Conservation (phyloP, 1,139 yeast genomes). For the Pichia sp. region DNA sequence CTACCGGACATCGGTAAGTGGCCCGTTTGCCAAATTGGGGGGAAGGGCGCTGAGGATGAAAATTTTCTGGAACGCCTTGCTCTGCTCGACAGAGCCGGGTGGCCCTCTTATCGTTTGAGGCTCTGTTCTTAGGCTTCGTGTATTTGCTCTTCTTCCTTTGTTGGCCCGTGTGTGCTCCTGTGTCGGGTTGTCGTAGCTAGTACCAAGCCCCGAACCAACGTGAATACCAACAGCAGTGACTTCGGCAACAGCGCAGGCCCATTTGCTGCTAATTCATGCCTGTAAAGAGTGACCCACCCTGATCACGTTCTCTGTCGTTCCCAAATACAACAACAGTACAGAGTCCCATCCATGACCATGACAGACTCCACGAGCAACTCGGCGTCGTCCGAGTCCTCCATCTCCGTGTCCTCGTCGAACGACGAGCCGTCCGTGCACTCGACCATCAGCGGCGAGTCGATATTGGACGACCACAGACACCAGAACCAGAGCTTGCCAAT, state of each 20-base stretch:
- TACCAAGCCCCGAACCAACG: not conserved
- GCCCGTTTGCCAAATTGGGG: no score
- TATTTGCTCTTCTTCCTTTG: no score
- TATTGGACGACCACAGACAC: constrained; percentile 49
- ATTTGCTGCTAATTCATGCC: not conserved
- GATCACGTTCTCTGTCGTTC: not conserved
- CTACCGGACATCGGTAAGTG: not conserved
- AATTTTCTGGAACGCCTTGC: not conserved
- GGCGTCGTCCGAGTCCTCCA: constrained; percentile 33
- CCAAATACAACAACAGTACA: not conserved
- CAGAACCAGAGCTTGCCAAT: constrained; percentile 43
- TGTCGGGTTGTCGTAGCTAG: not conserved
- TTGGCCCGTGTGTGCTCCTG: no score
- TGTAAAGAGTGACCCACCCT: constrained; percentile 5
- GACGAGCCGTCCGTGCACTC: constrained; percentile 34
- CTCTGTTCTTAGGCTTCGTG: no score
- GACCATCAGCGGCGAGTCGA: constrained; percentile 42
- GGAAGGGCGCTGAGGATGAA: no score
- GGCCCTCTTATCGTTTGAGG: no score
- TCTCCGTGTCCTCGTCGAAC: constrained; percentile 29
- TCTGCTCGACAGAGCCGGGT: no score
- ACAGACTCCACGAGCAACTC: constrained; percentile 38
- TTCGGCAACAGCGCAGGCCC: not conserved
- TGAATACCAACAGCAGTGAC: not conserved
- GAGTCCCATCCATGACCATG: constrained; percentile 30